phyloP scores from a whole-genome alignment of 371 early-diverging fungal species.

The Aphelidium insulamus region DNA sequence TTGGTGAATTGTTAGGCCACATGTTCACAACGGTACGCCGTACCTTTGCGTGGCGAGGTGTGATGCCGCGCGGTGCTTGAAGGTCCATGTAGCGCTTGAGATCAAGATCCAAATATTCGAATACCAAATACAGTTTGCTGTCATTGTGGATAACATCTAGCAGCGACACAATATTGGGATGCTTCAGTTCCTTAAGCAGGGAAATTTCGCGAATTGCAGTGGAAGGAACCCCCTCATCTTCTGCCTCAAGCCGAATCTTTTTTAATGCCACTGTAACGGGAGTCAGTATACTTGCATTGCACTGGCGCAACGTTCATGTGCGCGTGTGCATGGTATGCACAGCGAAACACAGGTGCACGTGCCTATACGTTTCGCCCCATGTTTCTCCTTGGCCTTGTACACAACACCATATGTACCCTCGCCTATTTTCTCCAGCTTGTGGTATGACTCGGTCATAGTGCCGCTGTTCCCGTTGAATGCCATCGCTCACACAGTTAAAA shows the following conservation, averaged over 20 bases:
- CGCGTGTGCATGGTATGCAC: not conserved
- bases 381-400: constrained; percentile 53
- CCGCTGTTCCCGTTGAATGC: no score
- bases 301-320: not conserved
- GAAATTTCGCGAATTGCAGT: constrained; percentile 94
- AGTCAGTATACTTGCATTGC: not conserved
- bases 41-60: constrained; percentile 43
- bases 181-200: constrained; percentile 80
- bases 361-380: constrained; percentile 46
- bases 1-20: constrained; percentile 5
- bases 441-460: constrained; percentile 32
- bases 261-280: constrained; percentile 94
- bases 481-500: no score
- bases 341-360: no score
- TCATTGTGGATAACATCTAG: constrained; percentile 78
- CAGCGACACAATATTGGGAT: constrained; percentile 78
- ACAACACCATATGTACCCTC: constrained; percentile 96
- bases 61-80: constrained; percentile 26
- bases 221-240: constrained; percentile 86
- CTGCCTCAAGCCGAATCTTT: constrained; percentile 71
- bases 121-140: constrained; percentile 79
- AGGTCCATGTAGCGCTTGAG: constrained; percentile 82
- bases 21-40: not conserved
- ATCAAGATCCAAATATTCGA: constrained; percentile 91
- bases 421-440: constrained; percentile 79